phyloP scores from a whole-genome alignment of 441 rosid genomes.

The Raphanus hybrid region DNA sequence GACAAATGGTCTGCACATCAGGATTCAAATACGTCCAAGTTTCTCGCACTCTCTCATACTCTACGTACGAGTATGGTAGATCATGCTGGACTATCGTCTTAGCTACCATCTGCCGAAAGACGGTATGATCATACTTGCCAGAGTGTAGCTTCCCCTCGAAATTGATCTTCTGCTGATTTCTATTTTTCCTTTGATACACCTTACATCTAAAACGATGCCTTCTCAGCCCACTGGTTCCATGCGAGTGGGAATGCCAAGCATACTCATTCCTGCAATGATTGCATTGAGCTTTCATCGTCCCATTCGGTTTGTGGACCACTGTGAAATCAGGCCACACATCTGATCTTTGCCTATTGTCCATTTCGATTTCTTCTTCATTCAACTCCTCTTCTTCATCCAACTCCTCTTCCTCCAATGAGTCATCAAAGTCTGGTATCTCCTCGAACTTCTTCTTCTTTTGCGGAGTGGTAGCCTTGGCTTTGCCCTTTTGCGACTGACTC shows the following conservation, averaged over 20 bases:
- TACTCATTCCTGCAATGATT: not conserved
- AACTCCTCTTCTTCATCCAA: not conserved
- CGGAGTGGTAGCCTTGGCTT: not conserved
- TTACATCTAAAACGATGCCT: not conserved
- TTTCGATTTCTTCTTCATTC: not conserved
- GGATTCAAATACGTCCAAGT: not conserved
- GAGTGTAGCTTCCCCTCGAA: not conserved
- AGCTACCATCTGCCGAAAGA: not conserved
- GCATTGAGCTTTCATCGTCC: not conserved
- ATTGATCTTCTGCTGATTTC: not conserved
- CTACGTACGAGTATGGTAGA: not conserved
- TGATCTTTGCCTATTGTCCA: not conserved
- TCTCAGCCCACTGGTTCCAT: not conserved
- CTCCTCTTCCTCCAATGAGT: not conserved
- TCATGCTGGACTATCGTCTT: not conserved
- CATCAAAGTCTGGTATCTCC: not conserved
- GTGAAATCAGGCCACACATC: not conserved
- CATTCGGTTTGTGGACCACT: not conserved
- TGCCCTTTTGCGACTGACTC: no score
- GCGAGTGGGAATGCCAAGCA: not conserved
- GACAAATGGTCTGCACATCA: not conserved
- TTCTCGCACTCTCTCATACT: not conserved
- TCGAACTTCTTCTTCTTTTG: not conserved
- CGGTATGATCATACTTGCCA: not conserved
- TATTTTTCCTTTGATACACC: not conserved